Percentiles rank a stretch among this genome's conserved stretches.
These are phyloP conservation scores for Penicillium malachiteum DNA, from an alignment of 495 filamentous ascomycete species.

Conservation along the genomic window DNA sequence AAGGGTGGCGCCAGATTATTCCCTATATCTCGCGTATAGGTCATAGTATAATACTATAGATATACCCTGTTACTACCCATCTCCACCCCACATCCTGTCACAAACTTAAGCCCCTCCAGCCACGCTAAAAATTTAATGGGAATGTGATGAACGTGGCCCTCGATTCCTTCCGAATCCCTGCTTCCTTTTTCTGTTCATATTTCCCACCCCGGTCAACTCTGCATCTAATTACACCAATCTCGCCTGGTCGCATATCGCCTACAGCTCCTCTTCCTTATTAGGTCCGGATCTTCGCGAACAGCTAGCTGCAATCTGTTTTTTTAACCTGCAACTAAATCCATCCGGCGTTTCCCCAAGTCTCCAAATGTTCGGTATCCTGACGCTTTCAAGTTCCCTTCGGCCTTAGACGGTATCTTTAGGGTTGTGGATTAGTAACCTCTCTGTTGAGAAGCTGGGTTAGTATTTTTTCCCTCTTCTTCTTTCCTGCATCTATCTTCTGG, in stretches of 20 bases:
- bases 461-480: constrained; percentile 11
- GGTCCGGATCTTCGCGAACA: constrained; percentile 17
- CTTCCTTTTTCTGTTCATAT: constrained; percentile 14
- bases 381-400: constrained; percentile 8
- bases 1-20: constrained; percentile 17
- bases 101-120: constrained; percentile 28
- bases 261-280: constrained; percentile 20
- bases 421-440: constrained; percentile 23
- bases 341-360: constrained; percentile 9
- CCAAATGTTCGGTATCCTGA: constrained; percentile 23
- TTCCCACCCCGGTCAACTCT: constrained; percentile 9
- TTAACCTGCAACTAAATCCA: constrained; percentile 16
- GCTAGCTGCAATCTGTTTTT: constrained; percentile 15
- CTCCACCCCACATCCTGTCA: constrained; percentile 22
- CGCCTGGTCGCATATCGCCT: constrained; percentile 18
- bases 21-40: constrained; percentile 23
- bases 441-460: constrained; percentile 21
- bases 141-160: constrained; percentile 30
- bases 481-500: background rate
- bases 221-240: constrained; percentile 11
- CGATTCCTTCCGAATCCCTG: constrained; percentile 10
- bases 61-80: constrained; percentile 7
- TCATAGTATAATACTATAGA: constrained; percentile 3
- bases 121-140: constrained; percentile 20
- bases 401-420: constrained; percentile 19